Evolutionary conservation across 2,329 filamentous ascomycete genomes (phyloP), one percentile per base, ranked within the genome.

Genomic region (Magnaporthiopsis poae): DNA sequence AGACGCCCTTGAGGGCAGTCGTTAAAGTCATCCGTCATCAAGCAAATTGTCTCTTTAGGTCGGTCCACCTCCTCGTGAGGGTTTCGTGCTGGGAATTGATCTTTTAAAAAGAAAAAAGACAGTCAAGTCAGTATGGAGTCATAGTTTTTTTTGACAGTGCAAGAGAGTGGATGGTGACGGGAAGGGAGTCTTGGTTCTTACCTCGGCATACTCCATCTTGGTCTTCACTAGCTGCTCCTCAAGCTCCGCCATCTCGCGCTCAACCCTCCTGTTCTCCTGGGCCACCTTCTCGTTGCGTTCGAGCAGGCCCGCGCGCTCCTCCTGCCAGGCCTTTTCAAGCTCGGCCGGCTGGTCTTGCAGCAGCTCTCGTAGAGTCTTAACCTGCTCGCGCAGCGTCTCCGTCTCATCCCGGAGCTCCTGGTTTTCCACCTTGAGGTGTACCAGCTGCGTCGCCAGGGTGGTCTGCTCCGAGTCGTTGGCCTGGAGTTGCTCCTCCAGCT

Each of bases 121-220:
- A 11, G 25, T 61, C 18, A 33, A 25, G 25, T 61, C 18, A 33
- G 25, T 15, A n/a, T 35, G 5, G 12, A 12, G 21, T 31, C n/a
- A 13, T 56, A 35, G 25, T 5, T 64, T 21, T 64, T 21, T 3
- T 13, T 7, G 33, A 39, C 2, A 39, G 9, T 35, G 35, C 68
- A 59, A 66, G 64, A 18, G 33, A 9, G 56, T 21, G 9, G 59
- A 18, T 60, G 27, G 35, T 46, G 13, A 18, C 5, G 39, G 39
- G 15, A 18, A 5, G 15, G 29, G 46, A 27, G 18, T 31, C 64
- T 63, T 9, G 33, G 52, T 60, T 81, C 88, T 81, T 83, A 96
- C 94, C 88, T 97, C 92, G 66, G 95, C 95, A 80, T 93, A 92
- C 73, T 87, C 86, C 90, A 99, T 90, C 84, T 99, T 99, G 1